Evolutionary conservation across 306 rosid genomes (phyloP).

Genomic region (Albizia julibrissin): DNA sequence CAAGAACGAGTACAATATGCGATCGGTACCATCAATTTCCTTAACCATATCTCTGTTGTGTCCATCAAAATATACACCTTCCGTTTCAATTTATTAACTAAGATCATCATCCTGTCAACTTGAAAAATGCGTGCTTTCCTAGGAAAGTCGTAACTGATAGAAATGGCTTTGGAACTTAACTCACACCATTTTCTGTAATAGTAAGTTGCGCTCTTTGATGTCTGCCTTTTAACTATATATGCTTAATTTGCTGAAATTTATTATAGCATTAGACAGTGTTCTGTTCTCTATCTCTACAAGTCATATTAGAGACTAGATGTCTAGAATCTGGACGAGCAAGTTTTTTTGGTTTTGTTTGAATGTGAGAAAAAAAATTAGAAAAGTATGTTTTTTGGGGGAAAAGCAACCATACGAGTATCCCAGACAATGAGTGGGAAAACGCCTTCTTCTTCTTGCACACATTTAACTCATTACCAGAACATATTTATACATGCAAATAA

Average conservation of each 20-base stretch:
- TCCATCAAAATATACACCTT: neutral
- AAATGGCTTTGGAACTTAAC: conserved; percentile 14
- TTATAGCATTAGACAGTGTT: neutral
- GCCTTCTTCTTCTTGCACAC: neutral
- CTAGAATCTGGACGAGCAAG: neutral
- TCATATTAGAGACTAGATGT: neutral
- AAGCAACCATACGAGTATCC: neutral
- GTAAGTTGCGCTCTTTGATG: neutral
- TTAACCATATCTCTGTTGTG: neutral
- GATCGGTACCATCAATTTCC: conserved; percentile 42
- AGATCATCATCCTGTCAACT: neutral
- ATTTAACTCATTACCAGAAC: neutral
- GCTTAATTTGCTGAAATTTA: conserved; percentile 7
- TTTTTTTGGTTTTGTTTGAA: neutral
- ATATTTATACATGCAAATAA: neutral
- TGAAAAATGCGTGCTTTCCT: neutral
- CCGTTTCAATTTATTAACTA: neutral
- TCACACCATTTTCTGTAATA: conserved; percentile 7
- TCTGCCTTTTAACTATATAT: neutral
- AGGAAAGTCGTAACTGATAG: neutral
- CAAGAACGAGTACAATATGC: conserved; percentile 43
- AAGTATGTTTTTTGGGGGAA: neutral
- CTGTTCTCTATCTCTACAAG: conserved; percentile 1
- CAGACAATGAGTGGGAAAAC: neutral
- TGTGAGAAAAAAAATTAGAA: neutral